Conservation (phyloP, 257 asterid genomes). For the Solanum bulbocastanum region DNA sequence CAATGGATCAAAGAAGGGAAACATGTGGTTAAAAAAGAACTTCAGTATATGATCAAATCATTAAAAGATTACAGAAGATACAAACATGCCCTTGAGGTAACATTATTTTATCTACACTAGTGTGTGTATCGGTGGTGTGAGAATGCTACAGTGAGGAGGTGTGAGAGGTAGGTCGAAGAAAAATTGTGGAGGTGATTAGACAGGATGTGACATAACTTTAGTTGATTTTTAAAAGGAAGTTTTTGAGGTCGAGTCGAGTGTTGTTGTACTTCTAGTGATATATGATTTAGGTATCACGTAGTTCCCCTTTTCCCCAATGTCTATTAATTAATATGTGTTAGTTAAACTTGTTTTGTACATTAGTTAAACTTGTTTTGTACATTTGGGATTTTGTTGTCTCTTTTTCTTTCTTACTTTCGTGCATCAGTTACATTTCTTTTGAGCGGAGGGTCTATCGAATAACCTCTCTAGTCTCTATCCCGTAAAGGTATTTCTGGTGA, state of each 20-base stretch:
- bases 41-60: constrained; percentile 17
- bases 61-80: constrained; percentile 31
- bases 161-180: background rate
- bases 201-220: no score
- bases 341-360: background rate
- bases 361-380: background rate
- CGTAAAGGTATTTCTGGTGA: background rate
- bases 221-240: background rate
- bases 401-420: no score
- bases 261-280: background rate
- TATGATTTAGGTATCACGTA: background rate
- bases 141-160: background rate
- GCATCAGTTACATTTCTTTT: background rate
- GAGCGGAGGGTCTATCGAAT: background rate
- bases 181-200: background rate
- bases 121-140: background rate
- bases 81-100: constrained; percentile 71
- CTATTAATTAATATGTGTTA: no score
- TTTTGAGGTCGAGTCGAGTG: background rate
- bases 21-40: constrained; percentile 8
- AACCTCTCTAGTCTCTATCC: background rate
- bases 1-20: constrained; percentile 47
- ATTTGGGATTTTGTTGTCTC: no score
- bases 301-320: background rate
- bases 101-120: background rate